Evolutionary conservation across 768 basidiomycete species (phyloP), one percentile per base, ranked within the genome.

Genomic region (Hericium erinaceus): DNA sequence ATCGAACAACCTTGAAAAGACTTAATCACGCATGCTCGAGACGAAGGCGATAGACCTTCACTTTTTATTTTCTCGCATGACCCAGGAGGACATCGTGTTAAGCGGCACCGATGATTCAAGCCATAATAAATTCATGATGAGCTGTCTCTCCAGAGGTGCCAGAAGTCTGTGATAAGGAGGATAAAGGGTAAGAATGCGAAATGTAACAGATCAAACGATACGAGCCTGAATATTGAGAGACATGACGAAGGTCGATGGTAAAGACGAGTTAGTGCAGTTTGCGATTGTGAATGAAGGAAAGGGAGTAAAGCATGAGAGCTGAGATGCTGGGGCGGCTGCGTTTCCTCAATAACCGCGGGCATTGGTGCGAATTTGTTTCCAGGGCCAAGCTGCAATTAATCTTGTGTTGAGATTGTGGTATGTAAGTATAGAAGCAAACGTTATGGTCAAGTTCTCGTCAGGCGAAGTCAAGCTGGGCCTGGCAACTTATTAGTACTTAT

Each of bases 61-160:
- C 91, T 80, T 81, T 80, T 78, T 85, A 61, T 82, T 80, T 63
- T 90, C 88, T 12, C 78, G 80, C 33, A 81, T 76, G 22, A 92
- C 85, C 89, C 92, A 92, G 16, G 82, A 80, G 5, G 77, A 72
- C 83, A 92, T 84, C 0, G 83, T 87, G 15, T 78, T 74, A n/a
- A 75, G 70, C 1, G 80, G 74, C 52, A 92, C 83, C 4, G 85
- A 73, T 22, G 82, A 79, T 66, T 95, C 94, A 28, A 94, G 77
- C 93, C 94, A 97, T 8, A 95, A 75, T 55, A 93, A 67, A 67
- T 86, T 91, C 85, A 95, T 88, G 37, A 92, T 80, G 26, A 95
- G 74, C 67, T 95, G 93, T 56, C 91, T 78, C 65, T 93, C 88
- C 20, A 94, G 67, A 18, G 89, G 82, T 2, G 81, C 83, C 39